These are phyloP conservation scores for Gossypium lobatum DNA, from an alignment of 441 rosid species.

Conservation along the genomic window DNA sequence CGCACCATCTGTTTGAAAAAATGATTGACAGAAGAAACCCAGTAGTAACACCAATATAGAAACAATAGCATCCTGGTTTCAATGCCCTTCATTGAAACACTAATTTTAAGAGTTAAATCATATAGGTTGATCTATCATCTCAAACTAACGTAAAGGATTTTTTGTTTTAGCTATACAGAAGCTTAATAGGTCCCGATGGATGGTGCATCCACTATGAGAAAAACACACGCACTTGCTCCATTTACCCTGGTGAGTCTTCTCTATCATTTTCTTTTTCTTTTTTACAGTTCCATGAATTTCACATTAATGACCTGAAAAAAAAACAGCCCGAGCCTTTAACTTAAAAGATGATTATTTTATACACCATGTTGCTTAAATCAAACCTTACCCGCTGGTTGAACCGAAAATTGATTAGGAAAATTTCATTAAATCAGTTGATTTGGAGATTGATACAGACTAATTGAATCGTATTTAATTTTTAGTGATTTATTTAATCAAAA, in stretches of 20 bases:
- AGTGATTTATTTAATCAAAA: too few relatives aligned
- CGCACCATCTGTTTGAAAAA: conserved; percentile 40
- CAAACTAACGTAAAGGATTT: neutral
- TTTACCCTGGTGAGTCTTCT: conserved; percentile 45
- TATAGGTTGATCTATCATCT: neutral
- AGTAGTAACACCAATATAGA: neutral
- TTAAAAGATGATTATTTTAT: too few relatives aligned
- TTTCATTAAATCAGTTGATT: too few relatives aligned
- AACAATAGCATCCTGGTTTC: neutral
- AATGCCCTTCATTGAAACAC: neutral
- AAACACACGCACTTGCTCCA: conserved; percentile 72
- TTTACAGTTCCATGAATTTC: too few relatives aligned
- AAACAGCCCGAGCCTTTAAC: too few relatives aligned
- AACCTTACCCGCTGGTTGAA: too few relatives aligned
- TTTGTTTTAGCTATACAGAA: conserved; percentile 48
- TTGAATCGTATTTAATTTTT: too few relatives aligned
- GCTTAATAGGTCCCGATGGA: conserved; percentile 75
- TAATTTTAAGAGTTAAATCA: neutral
- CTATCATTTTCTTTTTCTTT: neutral
- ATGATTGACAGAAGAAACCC: neutral
- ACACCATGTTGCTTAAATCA: too few relatives aligned
- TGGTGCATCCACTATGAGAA: conserved; percentile 74
- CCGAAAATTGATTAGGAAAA: too few relatives aligned
- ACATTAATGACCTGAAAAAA: too few relatives aligned
- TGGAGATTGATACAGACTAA: too few relatives aligned